Base-by-base conservation (phyloP, 23 red algal species). In the Gracilaria vermiculophylla region DNA sequence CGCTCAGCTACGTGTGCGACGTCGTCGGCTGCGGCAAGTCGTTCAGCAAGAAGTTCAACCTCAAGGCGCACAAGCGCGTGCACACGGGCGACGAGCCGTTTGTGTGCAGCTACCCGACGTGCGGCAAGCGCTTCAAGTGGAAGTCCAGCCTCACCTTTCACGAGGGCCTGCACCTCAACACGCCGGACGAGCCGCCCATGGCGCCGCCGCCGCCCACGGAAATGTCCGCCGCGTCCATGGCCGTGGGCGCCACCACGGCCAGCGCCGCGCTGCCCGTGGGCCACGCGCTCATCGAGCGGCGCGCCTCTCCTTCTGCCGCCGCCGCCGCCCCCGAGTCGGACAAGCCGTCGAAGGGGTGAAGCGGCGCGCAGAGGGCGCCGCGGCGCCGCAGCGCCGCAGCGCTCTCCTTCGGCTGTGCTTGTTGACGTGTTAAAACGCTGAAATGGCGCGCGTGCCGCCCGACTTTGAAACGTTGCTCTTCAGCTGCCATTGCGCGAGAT, bases 31-130 rank as follows among this genome's bases (percentile, higher is more conserved):
- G 94, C 39, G 86, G 83, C 40, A 88, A 88, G 55, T 49, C 67
- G 67, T 96, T 96, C 53, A 67, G 80, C 25, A 92, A 96, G 69
- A 83, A 89, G 71, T 96, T 92, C 45, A 96, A 96, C 51, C 85
- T 96, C 76, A 88, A 92, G 62, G 88, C 89, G 33, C 94, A 96
- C 72, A 78, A 92, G 54, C 67, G 94, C 31, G 79, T 90, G 36
- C 94, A 96, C 78, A 89, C 94, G 11, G 94, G 94, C 35, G 94
- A 96, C 23, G 73, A 85, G 70, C 94, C 94, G 0, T 96, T 90
- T 60, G 84, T 75, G 53, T 96, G 93, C 48, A 78, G 52, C 39
- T 92, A 80, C 39, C 94, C 94, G 4, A 76, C 54, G 9, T 96
- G 94, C 42, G 80, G 77, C 33, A 92, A 88, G 36, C 65, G 71